Base-by-base conservation (phyloP, 1,284 basidiomycete species). In the Thelephora terrestris region DNA sequence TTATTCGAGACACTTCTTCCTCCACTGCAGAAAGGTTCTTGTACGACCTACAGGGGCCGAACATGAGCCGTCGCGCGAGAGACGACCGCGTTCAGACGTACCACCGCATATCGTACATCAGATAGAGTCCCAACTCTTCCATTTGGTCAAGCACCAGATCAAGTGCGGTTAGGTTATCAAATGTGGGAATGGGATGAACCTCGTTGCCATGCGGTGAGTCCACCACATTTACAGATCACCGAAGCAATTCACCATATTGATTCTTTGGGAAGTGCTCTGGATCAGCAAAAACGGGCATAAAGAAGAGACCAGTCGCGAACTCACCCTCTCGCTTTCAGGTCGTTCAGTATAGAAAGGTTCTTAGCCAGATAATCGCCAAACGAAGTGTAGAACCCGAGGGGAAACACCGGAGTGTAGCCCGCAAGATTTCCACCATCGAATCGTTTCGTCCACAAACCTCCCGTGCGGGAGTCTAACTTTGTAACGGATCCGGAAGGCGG, bases 31-130 rank as follows among this genome's bases (percentile, higher is more conserved):
- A 73, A n/a, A 63, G 53, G 59, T 87, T 79, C 73, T 71, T 75
- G 62, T 85, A 86, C 7, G 74, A 74, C 53, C 79, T 81, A 49
- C 7, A 18, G 39, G 27, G 37, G 37, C 37, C 39, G 12, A n/a
- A 18, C 2, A n/a, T 17, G 6, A 14, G n/a, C 12, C 25, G n/a
- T 7, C 9, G 6, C 14, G 17, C 7, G n/a, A 6, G 25, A 23
- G 20, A 5, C 4, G 17, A n/a, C 7, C 6, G 39, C 12, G 10
- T 20, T 17, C 9, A 12, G 12, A 71, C 78, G 48, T 53, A 83
- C 83, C 54, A 67, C 52, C 82, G 71, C 82, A 87, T 86, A 58
- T 86, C 82, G 52, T 87, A 87, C 76, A 87, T 84, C 43, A 85
- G 68, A 57, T 81, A 87, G 9, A 89, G 57, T 0, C 82, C 84